Percentiles rank a stretch among this genome's conserved stretches.
Conservation (phyloP, 495 filamentous ascomycete genomes). For the Penicillium taxi region DNA sequence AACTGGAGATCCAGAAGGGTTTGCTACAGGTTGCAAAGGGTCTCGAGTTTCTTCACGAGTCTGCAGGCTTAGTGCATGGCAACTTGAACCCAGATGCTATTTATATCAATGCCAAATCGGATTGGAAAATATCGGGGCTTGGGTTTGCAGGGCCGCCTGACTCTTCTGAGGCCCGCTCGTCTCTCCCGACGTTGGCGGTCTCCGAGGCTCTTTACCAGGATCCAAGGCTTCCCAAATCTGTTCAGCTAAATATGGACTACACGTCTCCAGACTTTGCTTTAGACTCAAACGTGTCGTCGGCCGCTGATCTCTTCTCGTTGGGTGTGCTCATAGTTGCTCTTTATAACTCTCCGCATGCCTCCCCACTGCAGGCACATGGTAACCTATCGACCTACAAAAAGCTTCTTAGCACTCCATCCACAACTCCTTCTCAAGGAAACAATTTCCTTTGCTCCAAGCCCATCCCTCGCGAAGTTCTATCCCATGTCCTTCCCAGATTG, state of each 20-base stretch:
- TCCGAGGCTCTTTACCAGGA: conserved; percentile 80
- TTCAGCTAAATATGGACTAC: conserved; percentile 88
- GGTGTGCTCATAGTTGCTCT: conserved; percentile 82
- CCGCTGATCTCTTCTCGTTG: conserved; percentile 87
- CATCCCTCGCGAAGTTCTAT: conserved; percentile 68
- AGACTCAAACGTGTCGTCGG: conserved; percentile 70
- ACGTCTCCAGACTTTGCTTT: conserved; percentile 89
- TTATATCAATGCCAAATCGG: conserved; percentile 90
- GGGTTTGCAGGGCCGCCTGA: conserved; percentile 77
- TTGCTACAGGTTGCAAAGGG: conserved; percentile 88
- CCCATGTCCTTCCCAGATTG: conserved; percentile 67
- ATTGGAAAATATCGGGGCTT: conserved; percentile 95
- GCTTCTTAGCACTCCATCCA: conserved; percentile 64
- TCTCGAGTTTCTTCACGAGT: conserved; percentile 93
- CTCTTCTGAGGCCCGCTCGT: conserved; percentile 57
- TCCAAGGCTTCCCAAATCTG: conserved; percentile 68
- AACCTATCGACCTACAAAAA: conserved; percentile 76
- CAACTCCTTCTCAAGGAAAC: conserved; percentile 68
- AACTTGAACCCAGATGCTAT: conserved; percentile 96
- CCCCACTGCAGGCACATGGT: conserved; percentile 72
- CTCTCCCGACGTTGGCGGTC: conserved; percentile 66
- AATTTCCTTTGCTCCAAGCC: conserved; percentile 73
- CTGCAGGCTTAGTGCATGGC: conserved; percentile 84
- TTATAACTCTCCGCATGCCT: conserved; percentile 86
- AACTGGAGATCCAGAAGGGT: conserved; percentile 95